Conservation (phyloP, 305 asterid species). For the Andrographis paniculata region DNA sequence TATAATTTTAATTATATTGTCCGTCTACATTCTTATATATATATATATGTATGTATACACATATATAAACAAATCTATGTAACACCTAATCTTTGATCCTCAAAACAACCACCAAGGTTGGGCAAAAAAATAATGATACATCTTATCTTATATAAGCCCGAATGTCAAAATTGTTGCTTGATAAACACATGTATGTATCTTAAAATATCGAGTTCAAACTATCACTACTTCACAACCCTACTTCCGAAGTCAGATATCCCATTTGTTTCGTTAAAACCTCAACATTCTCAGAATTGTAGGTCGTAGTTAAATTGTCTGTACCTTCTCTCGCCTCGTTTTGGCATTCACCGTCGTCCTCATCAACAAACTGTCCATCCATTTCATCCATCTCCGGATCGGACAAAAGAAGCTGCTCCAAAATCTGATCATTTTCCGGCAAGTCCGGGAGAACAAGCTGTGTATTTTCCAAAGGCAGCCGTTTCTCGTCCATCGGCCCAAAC, state of each 20-base stretch:
- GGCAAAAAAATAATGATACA: too few species aligned
- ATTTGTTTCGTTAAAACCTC: slow-evolving; percentile 36
- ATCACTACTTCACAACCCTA: slow-evolving; percentile 13
- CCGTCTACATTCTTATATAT: too few species aligned
- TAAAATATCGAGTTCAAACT: slow-evolving; percentile 1
- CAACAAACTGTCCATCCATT: slow-evolving; percentile 19
- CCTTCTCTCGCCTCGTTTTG: slow-evolving; percentile 18
- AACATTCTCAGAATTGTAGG: slow-evolving; percentile 22
- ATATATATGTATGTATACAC: too few species aligned
- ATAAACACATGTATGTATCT: neutral
- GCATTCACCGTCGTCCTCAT: slow-evolving; percentile 20
- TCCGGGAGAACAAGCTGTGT: slow-evolving; percentile 45
- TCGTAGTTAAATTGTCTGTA: slow-evolving; percentile 1
- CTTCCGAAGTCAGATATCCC: slow-evolving; percentile 32
- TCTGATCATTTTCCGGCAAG: slow-evolving; percentile 37
- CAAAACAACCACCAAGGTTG: too few species aligned
- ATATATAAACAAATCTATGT: too few species aligned
- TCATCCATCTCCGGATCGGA: slow-evolving; percentile 32
- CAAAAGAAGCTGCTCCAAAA: slow-evolving; percentile 62
- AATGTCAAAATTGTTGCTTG: neutral
- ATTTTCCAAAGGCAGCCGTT: slow-evolving; percentile 30
- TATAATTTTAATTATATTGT: too few species aligned
- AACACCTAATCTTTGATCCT: too few species aligned
- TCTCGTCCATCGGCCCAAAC: slow-evolving; percentile 42
- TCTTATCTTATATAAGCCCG: too few species aligned